Evolutionary conservation across 1,284 basidiomycete genomes (phyloP).

Genomic region (Tausonia pullulans): DNA sequence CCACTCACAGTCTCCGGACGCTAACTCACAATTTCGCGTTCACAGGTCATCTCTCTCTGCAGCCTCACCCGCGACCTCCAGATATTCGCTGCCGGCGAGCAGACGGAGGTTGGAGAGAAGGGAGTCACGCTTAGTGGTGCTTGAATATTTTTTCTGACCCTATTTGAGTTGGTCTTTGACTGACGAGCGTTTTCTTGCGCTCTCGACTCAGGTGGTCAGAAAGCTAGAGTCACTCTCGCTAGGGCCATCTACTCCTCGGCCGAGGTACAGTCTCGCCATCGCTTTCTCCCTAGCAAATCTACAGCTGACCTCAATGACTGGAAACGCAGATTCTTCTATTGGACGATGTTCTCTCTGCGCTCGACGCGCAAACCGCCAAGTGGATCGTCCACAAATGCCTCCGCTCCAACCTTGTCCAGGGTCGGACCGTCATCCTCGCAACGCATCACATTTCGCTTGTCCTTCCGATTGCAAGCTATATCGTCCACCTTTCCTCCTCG

Average conservation of each 20-base stretch:
- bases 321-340: slow-evolving; percentile 32
- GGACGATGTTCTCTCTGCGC: slow-evolving; percentile 42
- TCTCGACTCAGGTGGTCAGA: slow-evolving; percentile 35
- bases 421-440: slow-evolving; percentile 59
- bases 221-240: slow-evolving; percentile 61
- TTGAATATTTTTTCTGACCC: too few species aligned
- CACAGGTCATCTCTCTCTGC: slow-evolving; percentile 45
- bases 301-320: background rate
- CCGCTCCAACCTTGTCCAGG: slow-evolving; percentile 52
- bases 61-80: slow-evolving; percentile 50
- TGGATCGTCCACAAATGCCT: slow-evolving; percentile 68
- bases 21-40: too few species aligned
- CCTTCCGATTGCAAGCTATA: slow-evolving; percentile 50
- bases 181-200: too few species aligned
- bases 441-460: slow-evolving; percentile 61
- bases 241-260: slow-evolving; percentile 56
- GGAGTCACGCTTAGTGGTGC: slow-evolving; percentile 19
- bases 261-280: slow-evolving; percentile 31
- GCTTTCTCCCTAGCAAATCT: slow-evolving; percentile 40
- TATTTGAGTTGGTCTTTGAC: too few species aligned
- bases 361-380: slow-evolving; percentile 51
- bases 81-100: slow-evolving; percentile 59
- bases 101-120: slow-evolving; percentile 46
- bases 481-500: slow-evolving; percentile 48
- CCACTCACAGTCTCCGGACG: too few species aligned